These are phyloP conservation scores for Paecilomyces formosus DNA, from an alignment of 2,329 filamentous ascomycete species.

Conservation along the genomic window DNA sequence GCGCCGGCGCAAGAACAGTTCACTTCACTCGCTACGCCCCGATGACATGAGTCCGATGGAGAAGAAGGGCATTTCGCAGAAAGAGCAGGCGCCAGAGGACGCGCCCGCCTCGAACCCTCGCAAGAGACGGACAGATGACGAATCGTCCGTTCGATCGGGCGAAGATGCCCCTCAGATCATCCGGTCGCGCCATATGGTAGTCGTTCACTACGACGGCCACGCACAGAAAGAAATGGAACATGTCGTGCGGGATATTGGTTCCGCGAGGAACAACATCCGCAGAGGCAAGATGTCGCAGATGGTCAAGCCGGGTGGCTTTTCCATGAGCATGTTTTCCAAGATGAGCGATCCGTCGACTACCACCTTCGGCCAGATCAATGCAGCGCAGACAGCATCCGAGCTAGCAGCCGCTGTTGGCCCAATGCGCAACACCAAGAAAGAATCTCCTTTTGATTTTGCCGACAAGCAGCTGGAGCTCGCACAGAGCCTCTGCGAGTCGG, in stretches of 20 bases:
- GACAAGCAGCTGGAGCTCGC: constrained; percentile 74
- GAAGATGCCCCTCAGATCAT: constrained; percentile 43
- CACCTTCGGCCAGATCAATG: neutral
- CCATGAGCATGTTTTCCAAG: constrained; percentile 8
- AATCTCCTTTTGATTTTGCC: constrained; percentile 61
- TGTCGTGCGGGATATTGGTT: constrained; percentile 72
- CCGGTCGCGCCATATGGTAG: constrained; percentile 66
- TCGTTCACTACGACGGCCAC: constrained; percentile 88
- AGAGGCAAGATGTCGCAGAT: constrained; percentile 63
- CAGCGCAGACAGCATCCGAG: neutral
- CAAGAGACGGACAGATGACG: constrained; percentile 28
- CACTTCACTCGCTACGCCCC: constrained; percentile 32
- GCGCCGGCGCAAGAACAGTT: constrained; percentile 34
- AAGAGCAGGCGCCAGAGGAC: constrained; percentile 8
- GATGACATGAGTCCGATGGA: neutral
- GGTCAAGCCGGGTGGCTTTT: constrained; percentile 14
- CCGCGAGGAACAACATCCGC: constrained; percentile 73
- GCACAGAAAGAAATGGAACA: constrained; percentile 77
- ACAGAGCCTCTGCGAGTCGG: constrained; percentile 75
- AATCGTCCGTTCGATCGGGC: constrained; percentile 22
- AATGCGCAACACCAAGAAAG: constrained; percentile 49
- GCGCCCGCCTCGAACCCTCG: constrained; percentile 19
- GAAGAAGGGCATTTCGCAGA: neutral
- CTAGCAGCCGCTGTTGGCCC: neutral
- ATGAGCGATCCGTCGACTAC: constrained; percentile 3